Base-by-base conservation (phyloP, 257 asterid genomes). In the Jaltomata sinuosa region DNA sequence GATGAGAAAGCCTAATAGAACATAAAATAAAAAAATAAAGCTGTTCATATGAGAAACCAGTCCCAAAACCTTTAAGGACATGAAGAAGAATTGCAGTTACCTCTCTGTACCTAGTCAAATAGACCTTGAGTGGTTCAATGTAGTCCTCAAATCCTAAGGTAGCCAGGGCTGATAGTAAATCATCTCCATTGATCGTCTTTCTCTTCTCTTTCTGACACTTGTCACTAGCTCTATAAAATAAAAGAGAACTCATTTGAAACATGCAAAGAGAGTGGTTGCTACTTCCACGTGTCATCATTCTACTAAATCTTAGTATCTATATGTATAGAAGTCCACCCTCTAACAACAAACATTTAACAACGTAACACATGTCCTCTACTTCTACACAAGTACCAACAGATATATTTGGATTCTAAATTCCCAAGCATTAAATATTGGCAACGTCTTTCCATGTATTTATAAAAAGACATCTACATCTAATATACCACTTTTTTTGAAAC, bases 141-240 rank as follows among this genome's bases (percentile, higher is more conserved):
- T 91, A 92, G 5, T 91, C 94, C 84, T 89, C 93, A 38, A 92
- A 92, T 25, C 95, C 95, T 87, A 92, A 83, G 81, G 92, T 92
- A 59, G 91, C 92, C 92, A 92, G 87, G 50, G 95, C 92, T 89
- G 90, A 90, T 62, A 92, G 54, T 87, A 92, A 83, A 91, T 92
- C 96, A 86, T 92, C 94, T 65, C 96, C 96, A 40, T 90, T 92
- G 36, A 92, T 86, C 6, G 96, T 92, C 89, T 92, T 92, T 84
- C 96, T 90, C 87, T 92, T 91, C 91, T 92, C 93, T 79, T 86
- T 90, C 71, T 89, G 94, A 76, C 96, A 90, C 87, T 89, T 91
- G 36, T 92, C 95, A 55, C 93, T 89, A 11, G 94, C 97, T 80
- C 97, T 93, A 52, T 64, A 38, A 85, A 57, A 74, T 83, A 45